Evolutionary conservation across 805 yeast genomes (phyloP), one percentile per base, ranked within the genome.

Genomic region (Maudiozyma pseudohumilis): DNA sequence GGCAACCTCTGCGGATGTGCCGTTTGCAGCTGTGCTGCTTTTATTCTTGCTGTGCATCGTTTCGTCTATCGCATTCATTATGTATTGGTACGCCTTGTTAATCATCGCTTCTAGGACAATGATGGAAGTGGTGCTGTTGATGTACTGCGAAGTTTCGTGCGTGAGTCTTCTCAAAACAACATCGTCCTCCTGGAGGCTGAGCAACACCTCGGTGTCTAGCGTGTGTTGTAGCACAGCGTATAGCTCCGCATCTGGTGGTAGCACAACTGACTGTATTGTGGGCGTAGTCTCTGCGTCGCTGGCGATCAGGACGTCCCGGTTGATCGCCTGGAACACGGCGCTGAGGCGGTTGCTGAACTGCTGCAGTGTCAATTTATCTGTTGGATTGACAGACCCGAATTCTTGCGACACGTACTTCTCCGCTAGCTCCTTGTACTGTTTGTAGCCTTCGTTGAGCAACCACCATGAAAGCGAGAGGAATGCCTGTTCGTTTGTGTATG

Each of bases 401-500:
- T 75, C 77, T 23, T 65, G 66, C 22, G 64, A 66, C 3, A 89
- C 88, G 4, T 72, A 63, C 1, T 58, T 53, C 49, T 75, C 74
- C 21, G 85, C 73, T 16, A 68, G 59, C 21, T 66, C 61, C 17
- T 74, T 67, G 25, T 84, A 61, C 24, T 67, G 63, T 17, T 68
- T 49, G 87, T 92, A 86, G 0, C 97, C 97, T 45, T 77, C 74
- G 57, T 89, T 87, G 35, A 89, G 65, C 32, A 89, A 59, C 96
- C 96, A 89, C 96, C 96, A 89, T 43, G 88, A 80, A 44, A 86
- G 72, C 0, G 94, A 80, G 33, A 89, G 66, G 55, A 82, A 89
- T 35, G 86, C 80, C 50, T 92, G 89, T 49, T 82, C 92, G 27
- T 79, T 69, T 24, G 71, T 60, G 52, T 79, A 75, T 4, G 50